Evolutionary conservation across 768 basidiomycete genomes (phyloP).

Genomic region (Flagelloscypha sp.): DNA sequence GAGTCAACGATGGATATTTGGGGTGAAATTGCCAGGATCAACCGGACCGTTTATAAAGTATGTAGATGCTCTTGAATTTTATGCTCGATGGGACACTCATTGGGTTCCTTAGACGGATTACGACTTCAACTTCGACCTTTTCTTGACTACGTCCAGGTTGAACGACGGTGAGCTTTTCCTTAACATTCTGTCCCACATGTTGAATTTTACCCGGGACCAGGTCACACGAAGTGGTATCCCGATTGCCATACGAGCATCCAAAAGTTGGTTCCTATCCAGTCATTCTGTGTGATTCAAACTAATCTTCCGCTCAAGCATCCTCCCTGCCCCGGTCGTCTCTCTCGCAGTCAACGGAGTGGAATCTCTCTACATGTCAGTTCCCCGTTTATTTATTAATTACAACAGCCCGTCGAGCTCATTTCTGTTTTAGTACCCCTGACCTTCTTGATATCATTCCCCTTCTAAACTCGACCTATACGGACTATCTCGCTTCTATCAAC

Average conservation of each 20-base stretch:
- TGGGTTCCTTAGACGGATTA: slow-evolving; percentile 28
- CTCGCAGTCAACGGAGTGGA: slow-evolving; percentile 39
- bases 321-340: slow-evolving; percentile 48
- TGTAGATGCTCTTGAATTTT: not conserved
- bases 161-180: slow-evolving; percentile 37
- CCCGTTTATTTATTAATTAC: too few species aligned
- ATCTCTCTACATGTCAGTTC: slow-evolving; percentile 43
- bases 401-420: too few species aligned
- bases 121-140: slow-evolving; percentile 32
- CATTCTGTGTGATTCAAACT: too few species aligned
- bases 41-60: slow-evolving; percentile 23
- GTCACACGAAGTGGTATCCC: slow-evolving; percentile 50
- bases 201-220: slow-evolving; percentile 28
- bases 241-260: slow-evolving; percentile 46
- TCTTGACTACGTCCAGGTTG: slow-evolving; percentile 22
- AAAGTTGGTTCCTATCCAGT: too few species aligned
- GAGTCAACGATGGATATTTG: slow-evolving; percentile 28
- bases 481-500: slow-evolving; percentile 35
- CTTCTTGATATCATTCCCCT: slow-evolving; percentile 40
- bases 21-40: slow-evolving; percentile 25
- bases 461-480: slow-evolving; percentile 37
- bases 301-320: too few species aligned
- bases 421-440: too few species aligned
- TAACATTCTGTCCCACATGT: too few species aligned
- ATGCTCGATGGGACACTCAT: not conserved